These are phyloP conservation scores for Mycena alexandri DNA, from an alignment of 768 basidiomycete species.

Conservation along the genomic window DNA sequence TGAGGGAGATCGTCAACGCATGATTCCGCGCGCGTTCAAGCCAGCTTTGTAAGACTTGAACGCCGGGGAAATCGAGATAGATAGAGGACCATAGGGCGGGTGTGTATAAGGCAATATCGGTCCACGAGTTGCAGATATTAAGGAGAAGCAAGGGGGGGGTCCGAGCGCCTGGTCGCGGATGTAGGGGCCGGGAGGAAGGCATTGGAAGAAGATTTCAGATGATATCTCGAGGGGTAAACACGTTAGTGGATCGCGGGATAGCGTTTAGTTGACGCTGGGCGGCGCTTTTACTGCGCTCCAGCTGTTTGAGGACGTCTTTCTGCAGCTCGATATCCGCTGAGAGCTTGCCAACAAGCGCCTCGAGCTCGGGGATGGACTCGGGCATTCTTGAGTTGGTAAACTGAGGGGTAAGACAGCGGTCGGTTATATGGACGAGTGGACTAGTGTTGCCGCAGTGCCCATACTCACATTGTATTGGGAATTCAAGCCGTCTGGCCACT, in stretches of 20 bases:
- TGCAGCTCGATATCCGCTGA: conserved; percentile 2
- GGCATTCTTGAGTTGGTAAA: neutral
- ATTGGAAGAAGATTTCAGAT: conserved; percentile 5
- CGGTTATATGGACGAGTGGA: too few relatives aligned
- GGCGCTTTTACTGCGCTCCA: neutral
- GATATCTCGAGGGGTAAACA: conserved; percentile 10
- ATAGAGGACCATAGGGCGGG: neutral
- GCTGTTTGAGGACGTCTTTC: neutral
- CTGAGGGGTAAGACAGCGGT: too few relatives aligned
- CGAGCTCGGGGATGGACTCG: neutral
- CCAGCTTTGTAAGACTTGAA: neutral
- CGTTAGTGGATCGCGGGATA: conserved; percentile 4
- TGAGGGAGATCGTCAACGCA: neutral
- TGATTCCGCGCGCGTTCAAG: neutral
- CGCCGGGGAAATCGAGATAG: neutral
- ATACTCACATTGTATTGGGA: too few relatives aligned
- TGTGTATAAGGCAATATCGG: neutral
- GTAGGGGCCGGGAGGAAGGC: neutral
- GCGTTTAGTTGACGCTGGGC: neutral
- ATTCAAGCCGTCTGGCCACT: too few relatives aligned
- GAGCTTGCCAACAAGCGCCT: conserved; percentile 3
- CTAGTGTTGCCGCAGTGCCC: too few relatives aligned
- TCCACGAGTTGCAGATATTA: neutral
- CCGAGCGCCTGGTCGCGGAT: neutral
- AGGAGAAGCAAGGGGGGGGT: neutral